These are phyloP conservation scores for Solanum piurae DNA, from an alignment of 257 asterid genomes.

Conservation along the genomic window DNA sequence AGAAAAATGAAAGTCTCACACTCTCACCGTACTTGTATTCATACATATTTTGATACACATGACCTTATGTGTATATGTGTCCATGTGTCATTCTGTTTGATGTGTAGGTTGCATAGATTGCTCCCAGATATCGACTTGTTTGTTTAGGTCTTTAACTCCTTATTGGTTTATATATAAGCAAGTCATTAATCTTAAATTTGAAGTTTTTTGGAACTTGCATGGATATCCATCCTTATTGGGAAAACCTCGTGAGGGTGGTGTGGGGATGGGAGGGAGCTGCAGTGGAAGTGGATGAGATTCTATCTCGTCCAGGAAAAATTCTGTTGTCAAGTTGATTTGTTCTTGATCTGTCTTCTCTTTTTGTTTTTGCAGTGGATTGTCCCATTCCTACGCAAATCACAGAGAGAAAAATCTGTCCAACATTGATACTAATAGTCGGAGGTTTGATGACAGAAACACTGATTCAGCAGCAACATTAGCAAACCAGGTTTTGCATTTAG, in stretches of 20 bases:
- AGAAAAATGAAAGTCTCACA: not conserved
- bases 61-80: not conserved
- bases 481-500: conserved; percentile 34
- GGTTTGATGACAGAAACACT: conserved; percentile 40
- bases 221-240: not conserved
- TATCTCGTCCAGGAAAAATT: not conserved
- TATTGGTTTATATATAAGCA: not conserved
- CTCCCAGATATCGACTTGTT: not conserved
- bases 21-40: not conserved
- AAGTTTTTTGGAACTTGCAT: not conserved
- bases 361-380: conserved; percentile 52
- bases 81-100: not conserved
- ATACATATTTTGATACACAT: not conserved
- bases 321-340: not conserved
- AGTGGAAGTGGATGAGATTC: not conserved
- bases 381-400: conserved; percentile 71
- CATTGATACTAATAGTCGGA: conserved; percentile 13
- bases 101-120: not conserved
- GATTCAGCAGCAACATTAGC: conserved; percentile 36
- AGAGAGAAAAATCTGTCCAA: conserved; percentile 51
- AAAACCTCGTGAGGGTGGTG: not conserved
- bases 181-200: not conserved
- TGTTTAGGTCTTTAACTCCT: not conserved
- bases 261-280: not conserved
- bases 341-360: not conserved